These are phyloP conservation scores for Apophysomyces ossiformis DNA, from an alignment of 371 early-diverging fungal species.

Conservation along the genomic window DNA sequence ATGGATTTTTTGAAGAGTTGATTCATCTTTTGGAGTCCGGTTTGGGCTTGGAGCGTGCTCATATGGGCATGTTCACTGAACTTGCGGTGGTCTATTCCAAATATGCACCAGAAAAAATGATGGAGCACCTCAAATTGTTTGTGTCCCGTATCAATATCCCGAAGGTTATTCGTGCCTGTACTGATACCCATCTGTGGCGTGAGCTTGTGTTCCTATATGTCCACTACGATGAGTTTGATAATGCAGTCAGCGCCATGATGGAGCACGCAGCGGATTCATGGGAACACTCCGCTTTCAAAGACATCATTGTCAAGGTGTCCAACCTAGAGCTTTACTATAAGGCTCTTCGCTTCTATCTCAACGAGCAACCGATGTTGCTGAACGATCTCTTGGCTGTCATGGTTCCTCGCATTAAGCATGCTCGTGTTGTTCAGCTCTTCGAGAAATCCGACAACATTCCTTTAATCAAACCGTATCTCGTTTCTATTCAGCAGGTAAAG, in stretches of 20 bases:
- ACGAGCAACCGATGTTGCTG: conserved; percentile 91
- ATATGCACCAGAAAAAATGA: conserved; percentile 91
- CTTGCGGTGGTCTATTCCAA: conserved; percentile 95
- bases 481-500: conserved; percentile 82
- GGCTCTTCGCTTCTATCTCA: conserved; percentile 94
- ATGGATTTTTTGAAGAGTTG: conserved; percentile 90
- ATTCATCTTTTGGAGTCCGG: conserved; percentile 91
- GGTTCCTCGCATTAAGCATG: conserved; percentile 93
- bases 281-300: conserved; percentile 96
- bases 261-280: conserved; percentile 90
- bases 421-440: conserved; percentile 95
- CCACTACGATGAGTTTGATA: conserved; percentile 98
- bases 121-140: conserved; percentile 96
- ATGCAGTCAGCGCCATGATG: conserved; percentile 94
- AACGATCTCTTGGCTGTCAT: conserved; percentile 89
- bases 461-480: conserved; percentile 91
- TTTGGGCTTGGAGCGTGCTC: conserved; percentile 94
- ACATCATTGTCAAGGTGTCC: conserved; percentile 92
- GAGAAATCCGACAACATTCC: conserved; percentile 96
- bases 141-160: conserved; percentile 97
- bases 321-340: conserved; percentile 97
- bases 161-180: conserved; percentile 95
- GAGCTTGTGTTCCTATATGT: conserved; percentile 97
- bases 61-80: conserved; percentile 99
- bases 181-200: conserved; percentile 93